Evolutionary conservation across 164 flowering plant genomes (phyloP), one percentile per base, ranked within the genome.

Genomic region (Nymphaea thermarum): DNA sequence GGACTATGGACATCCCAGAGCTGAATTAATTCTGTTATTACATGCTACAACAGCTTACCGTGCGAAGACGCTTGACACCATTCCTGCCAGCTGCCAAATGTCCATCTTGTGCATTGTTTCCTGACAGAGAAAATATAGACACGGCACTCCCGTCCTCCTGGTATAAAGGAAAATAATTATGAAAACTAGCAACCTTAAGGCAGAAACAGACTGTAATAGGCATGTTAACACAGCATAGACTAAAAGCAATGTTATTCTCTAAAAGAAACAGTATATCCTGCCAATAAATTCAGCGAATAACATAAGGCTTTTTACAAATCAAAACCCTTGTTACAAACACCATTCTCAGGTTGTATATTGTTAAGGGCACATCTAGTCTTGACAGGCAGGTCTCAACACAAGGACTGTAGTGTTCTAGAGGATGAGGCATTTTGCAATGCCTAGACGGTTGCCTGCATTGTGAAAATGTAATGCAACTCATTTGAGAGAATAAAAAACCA

Each of bases 41-140:
- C 43, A 2, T 43, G 57, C 0, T 5, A 18, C 4, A 14, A 43
- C 12, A 74, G 68, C 85, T 82, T 82, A 93, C 98, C 43, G 97
- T 93, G n/a, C 98, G 87, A n/a, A 93, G 93, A 51, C 98, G 97
- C 80, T 91, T 93, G 66, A 93, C 98, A 67, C 98, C 98, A 79
- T 93, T 93, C n/a, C 97, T 91, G 42, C 91, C 98, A 45, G 98
- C 97, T 75, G 89, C 89, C 74, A 94, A 79, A 77, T 88, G 96
- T 44, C 97, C 96, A 84, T 94, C 98, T 80, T 88, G 92, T 6
- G 88, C 77, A 85, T 76, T 91, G 77, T 85, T 91, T 44, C 97
- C 96, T 18, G 95, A 79, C 71, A 94, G 90, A 76, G 96, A 76
- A 77, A 94, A 94, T 73, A 94, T 79, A 11, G 98, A 93, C 51